Evolutionary conservation across 2,329 filamentous ascomycete species (phyloP), one percentile per base, ranked within the genome.

Genomic region (Tolypocladium amazonense): DNA sequence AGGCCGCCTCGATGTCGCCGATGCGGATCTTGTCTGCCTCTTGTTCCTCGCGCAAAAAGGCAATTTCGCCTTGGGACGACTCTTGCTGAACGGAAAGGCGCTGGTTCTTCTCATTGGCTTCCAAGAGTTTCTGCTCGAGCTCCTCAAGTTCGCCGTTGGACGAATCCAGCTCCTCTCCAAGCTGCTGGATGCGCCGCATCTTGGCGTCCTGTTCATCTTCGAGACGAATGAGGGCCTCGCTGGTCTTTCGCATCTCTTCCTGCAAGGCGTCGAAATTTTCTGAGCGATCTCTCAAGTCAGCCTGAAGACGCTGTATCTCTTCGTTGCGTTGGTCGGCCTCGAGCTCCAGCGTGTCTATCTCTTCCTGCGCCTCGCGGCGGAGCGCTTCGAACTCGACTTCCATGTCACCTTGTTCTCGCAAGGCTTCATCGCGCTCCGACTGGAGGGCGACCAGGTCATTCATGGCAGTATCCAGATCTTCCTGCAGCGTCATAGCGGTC

Each of bases 21-120:
- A 99, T 97, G 74, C 92, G 92, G 71, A 99, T 96, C 81, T 99
- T 99, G 78, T 99, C 94, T 23, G 84, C 85, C 74, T 99, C 94
- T 73, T 99, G 94, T 76, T 99, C 94, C 71, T 99, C 94, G 1
- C 94, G 87, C 57, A 99, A 74, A 81, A 99, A 99, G 1, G 90
- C 87, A 73, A 97, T 95, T 73, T 99, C 94, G 61, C 88, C 88
- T 67, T 97, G 93, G 60, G 89, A 88, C 6, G 90, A 96, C 74
- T 99, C 94, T 64, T 93, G 88, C 70, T 97, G 92, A 38, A 99
- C 90, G 4, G 89, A 88, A 3, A 97, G 81, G 58, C 92, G 85
- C 68, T 96, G 89, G 56, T 89, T 88, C 79, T 97, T 97, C 66
- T 88, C 86, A 69, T 93, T 93, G 8, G 90, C 80, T 70, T 97